Conservation (phyloP, 352 stramenopile species). For the Globisporangium echinulatum region DNA sequence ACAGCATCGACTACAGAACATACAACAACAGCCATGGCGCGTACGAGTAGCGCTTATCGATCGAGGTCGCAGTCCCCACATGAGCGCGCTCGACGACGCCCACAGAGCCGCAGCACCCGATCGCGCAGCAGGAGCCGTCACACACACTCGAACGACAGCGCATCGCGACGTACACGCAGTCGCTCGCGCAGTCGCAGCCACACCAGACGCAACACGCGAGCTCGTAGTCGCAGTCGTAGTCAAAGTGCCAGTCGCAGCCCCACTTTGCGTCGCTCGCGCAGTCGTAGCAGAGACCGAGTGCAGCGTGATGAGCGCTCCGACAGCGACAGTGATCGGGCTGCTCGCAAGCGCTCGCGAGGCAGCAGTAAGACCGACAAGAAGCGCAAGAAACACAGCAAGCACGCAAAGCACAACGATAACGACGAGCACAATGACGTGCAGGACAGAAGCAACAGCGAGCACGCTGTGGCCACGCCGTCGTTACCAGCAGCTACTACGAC, state of each 20-base stretch:
- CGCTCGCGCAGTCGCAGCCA: neutral
- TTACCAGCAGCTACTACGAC: too few relatives aligned
- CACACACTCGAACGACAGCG: neutral
- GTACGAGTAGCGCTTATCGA: too few relatives aligned
- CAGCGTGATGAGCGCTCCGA: neutral
- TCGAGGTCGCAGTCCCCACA: neutral
- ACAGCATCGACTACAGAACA: too few relatives aligned
- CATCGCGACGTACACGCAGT: neutral
- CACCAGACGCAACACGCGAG: slow-evolving; percentile 6
- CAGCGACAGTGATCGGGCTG: neutral
- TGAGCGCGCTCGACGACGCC: neutral
- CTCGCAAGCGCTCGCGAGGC: neutral
- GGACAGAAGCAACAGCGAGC: neutral
- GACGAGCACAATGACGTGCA: too few relatives aligned
- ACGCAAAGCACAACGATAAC: too few relatives aligned
- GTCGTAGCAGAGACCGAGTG: neutral
- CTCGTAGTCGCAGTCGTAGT: neutral
- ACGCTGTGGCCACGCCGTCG: neutral
- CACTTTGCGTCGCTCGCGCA: neutral
- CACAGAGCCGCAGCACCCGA: slow-evolving; percentile 5
- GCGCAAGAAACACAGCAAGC: neutral
- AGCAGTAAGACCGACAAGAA: neutral
- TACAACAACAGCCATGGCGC: too few relatives aligned
- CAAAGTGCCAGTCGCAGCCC: slow-evolving; percentile 7
- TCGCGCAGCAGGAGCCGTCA: slow-evolving; percentile 10